These are phyloP conservation scores for Colletotrichum magnum DNA, from an alignment of 2,329 filamentous ascomycete genomes.

Conservation along the genomic window DNA sequence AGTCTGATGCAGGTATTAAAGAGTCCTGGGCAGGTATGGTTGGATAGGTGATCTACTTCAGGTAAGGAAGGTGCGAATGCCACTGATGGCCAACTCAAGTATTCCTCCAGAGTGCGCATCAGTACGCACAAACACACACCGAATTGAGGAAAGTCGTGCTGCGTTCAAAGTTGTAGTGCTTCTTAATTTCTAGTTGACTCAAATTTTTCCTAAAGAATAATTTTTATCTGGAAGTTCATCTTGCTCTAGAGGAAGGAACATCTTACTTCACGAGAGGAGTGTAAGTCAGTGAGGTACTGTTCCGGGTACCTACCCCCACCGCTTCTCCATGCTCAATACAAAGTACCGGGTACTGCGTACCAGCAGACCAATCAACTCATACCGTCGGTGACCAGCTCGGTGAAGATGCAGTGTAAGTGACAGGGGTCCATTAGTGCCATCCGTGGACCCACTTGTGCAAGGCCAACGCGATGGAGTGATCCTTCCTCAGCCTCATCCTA, in stretches of 20 bases:
- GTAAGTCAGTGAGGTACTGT: background rate
- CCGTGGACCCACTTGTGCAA: slow-evolving; percentile 27
- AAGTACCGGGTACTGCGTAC: background rate
- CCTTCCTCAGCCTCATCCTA: slow-evolving; percentile 39
- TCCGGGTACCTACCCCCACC: background rate
- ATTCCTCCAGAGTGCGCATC: too few species aligned
- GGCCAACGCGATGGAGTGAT: slow-evolving; percentile 38
- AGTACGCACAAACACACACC: too few species aligned
- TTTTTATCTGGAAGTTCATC: background rate
- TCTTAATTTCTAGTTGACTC: too few species aligned
- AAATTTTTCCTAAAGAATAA: background rate
- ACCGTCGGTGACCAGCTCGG: slow-evolving; percentile 1
- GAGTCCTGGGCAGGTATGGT: too few species aligned
- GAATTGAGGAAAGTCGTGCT: too few species aligned
- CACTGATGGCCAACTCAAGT: too few species aligned
- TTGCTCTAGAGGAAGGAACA: background rate
- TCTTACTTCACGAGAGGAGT: background rate
- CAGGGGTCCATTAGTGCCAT: background rate
- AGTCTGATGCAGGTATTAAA: too few species aligned
- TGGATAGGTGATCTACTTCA: too few species aligned
- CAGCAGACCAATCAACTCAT: slow-evolving; percentile 21
- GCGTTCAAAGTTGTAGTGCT: too few species aligned
- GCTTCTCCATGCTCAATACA: accelerated
- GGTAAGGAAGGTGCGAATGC: too few species aligned
- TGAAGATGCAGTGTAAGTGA: background rate